These are phyloP conservation scores for Ramicandelaber brevisporus DNA, from an alignment of 192 early-diverging fungal species.

Conservation along the genomic window DNA sequence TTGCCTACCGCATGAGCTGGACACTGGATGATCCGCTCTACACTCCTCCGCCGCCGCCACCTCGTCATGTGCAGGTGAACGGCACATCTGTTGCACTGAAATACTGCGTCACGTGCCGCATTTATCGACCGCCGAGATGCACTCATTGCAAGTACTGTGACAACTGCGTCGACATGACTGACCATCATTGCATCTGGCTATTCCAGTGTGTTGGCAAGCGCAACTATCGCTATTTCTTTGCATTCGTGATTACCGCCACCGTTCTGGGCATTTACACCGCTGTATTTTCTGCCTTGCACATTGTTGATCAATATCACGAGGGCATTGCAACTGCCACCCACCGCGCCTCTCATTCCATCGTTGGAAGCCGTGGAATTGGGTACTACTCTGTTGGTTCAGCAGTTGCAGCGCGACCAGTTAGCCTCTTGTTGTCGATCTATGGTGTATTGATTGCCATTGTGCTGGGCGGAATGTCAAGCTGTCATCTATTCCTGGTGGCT, in stretches of 20 bases:
- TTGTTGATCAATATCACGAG: constrained; percentile 18
- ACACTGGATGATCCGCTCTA: constrained; percentile 4
- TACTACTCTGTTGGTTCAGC: constrained; percentile 16
- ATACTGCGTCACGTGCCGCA: constrained; percentile 73
- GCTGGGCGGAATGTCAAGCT: constrained; percentile 42
- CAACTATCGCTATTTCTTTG: constrained; percentile 64
- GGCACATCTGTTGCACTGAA: constrained; percentile 37
- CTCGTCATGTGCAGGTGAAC: constrained; percentile 32
- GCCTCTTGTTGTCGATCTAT: constrained; percentile 37
- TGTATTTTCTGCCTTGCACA: constrained; percentile 26
- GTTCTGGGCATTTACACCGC: constrained; percentile 32
- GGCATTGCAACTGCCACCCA: constrained; percentile 4
- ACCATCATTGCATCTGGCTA: constrained; percentile 88
- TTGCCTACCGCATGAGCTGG: constrained; percentile 5
- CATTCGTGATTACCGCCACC: constrained; percentile 34
- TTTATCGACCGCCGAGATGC: constrained; percentile 67
- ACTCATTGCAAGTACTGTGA: constrained; percentile 75
- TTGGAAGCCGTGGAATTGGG: constrained; percentile 14
- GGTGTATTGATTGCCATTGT: constrained; percentile 29
- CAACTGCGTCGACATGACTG: constrained; percentile 70
- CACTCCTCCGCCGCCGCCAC: constrained; percentile 11
- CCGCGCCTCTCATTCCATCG: constrained; percentile 5
- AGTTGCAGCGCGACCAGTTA: no score
- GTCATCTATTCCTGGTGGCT: constrained; percentile 46
- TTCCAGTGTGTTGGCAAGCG: constrained; percentile 75